A percentile compares a stretch with the other conserved stretches of the same genome.
Evolutionary conservation across 2,329 filamentous ascomycete genomes (phyloP).

Genomic region (Exophiala aquamarina): DNA sequence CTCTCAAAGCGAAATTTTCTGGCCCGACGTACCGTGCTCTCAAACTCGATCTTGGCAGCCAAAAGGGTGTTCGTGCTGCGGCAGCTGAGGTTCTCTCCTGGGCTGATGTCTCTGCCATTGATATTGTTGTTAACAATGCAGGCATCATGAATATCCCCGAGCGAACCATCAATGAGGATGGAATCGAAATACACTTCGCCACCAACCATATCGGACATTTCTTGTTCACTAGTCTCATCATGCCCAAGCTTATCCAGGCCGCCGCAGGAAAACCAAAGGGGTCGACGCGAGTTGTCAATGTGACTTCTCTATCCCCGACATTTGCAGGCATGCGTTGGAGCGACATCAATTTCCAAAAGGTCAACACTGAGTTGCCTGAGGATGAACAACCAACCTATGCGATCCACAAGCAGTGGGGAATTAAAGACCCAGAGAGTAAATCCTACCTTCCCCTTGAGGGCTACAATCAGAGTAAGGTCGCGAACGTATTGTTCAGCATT

Average conservation of each 20-base stretch:
- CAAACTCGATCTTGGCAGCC: constrained; percentile 37
- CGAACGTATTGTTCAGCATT: constrained; percentile 45
- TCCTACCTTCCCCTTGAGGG: constrained; percentile 38
- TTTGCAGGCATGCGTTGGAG: constrained; percentile 34
- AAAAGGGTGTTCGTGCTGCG: constrained; percentile 33
- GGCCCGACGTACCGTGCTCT: constrained; percentile 30
- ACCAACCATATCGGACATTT: constrained; percentile 42
- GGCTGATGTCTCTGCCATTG: constrained; percentile 32
- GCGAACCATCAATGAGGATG: constrained; percentile 28
- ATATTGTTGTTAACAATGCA: constrained; percentile 46
- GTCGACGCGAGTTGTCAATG: constrained; percentile 31
- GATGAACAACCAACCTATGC: constrained; percentile 18
- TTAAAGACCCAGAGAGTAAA: constrained; percentile 13
- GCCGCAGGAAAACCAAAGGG: constrained; percentile 13
- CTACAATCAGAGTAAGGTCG: constrained; percentile 50
- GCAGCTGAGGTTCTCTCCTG: constrained; percentile 32
- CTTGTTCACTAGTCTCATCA: constrained; percentile 41
- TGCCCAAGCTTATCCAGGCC: constrained; percentile 35
- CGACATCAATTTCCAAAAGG: constrained; percentile 35
- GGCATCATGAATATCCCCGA: constrained; percentile 38
- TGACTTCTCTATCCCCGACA: constrained; percentile 29
- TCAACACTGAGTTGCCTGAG: constrained; percentile 20
- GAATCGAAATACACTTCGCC: constrained; percentile 39
- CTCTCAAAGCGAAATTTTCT: constrained; percentile 26
- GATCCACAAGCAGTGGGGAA: constrained; percentile 6